Conservation (phyloP, 1,284 basidiomycete species). For the Ceratobasidium papillatum region DNA sequence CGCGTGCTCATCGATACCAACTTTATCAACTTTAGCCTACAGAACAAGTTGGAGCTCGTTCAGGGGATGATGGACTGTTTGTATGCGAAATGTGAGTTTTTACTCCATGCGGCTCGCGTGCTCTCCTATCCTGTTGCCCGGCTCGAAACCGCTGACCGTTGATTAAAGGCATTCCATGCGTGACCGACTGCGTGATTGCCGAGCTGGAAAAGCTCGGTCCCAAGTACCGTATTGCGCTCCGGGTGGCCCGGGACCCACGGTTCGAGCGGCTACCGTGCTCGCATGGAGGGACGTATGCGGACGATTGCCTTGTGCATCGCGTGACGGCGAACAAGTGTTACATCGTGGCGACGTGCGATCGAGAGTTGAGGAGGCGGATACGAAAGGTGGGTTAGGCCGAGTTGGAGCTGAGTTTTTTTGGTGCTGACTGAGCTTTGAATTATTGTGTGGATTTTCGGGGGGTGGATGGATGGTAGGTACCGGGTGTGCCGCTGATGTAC, state of each 20-base stretch:
- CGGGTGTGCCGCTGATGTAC: conserved; percentile 96
- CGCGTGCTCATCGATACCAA: conserved; percentile 98
- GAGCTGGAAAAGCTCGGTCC: conserved; percentile 98
- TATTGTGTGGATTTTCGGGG: background rate
- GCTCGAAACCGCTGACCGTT: background rate
- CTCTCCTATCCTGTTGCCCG: background rate
- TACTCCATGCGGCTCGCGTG: background rate
- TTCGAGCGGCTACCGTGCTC: conserved; percentile 94
- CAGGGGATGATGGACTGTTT: conserved; percentile 99
- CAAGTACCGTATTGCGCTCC: conserved; percentile 92
- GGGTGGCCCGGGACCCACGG: conserved; percentile 96
- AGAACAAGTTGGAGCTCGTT: conserved; percentile 97
- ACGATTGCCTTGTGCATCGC: conserved; percentile 97
- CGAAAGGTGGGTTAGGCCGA: conserved; percentile 63
- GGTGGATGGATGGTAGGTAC: conserved; percentile 63
- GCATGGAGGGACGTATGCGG: conserved; percentile 96
- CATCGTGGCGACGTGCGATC: conserved; percentile 97
- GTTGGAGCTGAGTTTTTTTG: conserved; percentile 39
- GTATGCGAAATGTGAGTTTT: conserved; percentile 92
- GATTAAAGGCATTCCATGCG: conserved; percentile 85
- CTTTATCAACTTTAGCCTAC: conserved; percentile 98
- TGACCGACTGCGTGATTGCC: conserved; percentile 98
- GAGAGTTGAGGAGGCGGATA: conserved; percentile 90
- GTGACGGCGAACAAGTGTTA: conserved; percentile 96
- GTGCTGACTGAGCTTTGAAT: conserved; percentile 40